Conservation (phyloP, 2,329 filamentous ascomycete species). For the Colletotrichum incanum region DNA sequence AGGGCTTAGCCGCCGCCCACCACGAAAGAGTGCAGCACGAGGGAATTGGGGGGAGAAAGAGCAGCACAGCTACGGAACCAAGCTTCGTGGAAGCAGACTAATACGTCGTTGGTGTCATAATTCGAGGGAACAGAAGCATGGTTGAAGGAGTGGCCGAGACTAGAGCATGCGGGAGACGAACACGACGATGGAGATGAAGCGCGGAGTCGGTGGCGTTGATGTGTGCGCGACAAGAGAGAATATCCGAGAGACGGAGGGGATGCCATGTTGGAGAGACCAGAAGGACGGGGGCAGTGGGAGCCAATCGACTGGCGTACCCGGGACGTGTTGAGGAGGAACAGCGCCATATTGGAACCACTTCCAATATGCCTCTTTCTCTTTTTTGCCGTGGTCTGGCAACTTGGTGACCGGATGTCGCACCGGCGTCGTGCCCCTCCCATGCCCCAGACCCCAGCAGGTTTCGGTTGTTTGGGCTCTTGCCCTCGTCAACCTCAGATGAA, state of each 20-base stretch:
- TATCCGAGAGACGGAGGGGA: slow-evolving; percentile 10
- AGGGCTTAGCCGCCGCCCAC: slow-evolving; percentile 27
- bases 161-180: slow-evolving; percentile 11
- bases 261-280: slow-evolving; percentile 7
- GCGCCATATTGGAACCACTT: neutral
- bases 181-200: neutral
- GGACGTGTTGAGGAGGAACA: neutral
- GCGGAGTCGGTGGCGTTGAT: neutral
- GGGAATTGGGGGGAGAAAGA: neutral
- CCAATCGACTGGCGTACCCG: neutral
- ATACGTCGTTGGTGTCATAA: slow-evolving; percentile 7
- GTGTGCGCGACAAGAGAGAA: slow-evolving; percentile 1
- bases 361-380: neutral
- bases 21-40: neutral
- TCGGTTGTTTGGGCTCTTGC: neutral
- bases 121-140: slow-evolving; percentile 18
- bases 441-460: neutral
- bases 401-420: neutral
- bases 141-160: slow-evolving; percentile 28
- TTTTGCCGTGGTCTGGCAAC: neutral
- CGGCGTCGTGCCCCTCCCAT: neutral
- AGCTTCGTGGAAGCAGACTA: neutral
- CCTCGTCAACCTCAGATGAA: neutral
- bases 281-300: neutral
- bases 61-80: slow-evolving; percentile 32